Percentiles rank a stretch among this genome's conserved stretches.
phyloP scores from a whole-genome alignment of 257 asterid species.

The Ophiorrhiza pumila region DNA sequence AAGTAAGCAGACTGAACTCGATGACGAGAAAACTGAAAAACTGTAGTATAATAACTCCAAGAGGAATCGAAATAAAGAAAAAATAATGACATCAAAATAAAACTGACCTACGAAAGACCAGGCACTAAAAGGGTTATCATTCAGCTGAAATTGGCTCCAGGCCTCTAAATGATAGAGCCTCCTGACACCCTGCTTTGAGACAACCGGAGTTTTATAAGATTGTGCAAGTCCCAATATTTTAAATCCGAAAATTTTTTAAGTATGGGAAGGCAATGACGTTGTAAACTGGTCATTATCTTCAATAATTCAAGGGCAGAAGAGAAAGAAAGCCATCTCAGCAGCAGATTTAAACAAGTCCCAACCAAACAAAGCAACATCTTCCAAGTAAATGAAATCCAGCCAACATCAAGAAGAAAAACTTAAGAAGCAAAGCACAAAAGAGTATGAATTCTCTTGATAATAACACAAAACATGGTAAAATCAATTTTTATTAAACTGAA shows the following conservation, averaged over 20 bases:
- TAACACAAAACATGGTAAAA: too few species aligned
- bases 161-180: constrained; percentile 84
- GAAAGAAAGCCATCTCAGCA: constrained; percentile 6
- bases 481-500: constrained; percentile 2
- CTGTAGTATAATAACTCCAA: constrained; percentile 35
- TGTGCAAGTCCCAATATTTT: constrained; percentile 31
- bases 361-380: constrained; percentile 33
- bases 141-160: constrained; percentile 88
- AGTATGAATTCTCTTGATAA: neutral
- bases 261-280: constrained; percentile 47
- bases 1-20: constrained; percentile 31
- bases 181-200: constrained; percentile 94
- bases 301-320: constrained; percentile 30
- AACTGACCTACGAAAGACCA: constrained; percentile 91
- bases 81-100: constrained; percentile 47
- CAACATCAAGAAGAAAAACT: constrained; percentile 33
- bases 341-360: constrained; percentile 35
- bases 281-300: constrained; percentile 47
- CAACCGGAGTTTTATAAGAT: constrained; percentile 77
- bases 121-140: constrained; percentile 79
- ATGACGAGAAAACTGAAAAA: constrained; percentile 32
- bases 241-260: constrained; percentile 24
- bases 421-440: constrained; percentile 27
- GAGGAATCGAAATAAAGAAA: constrained; percentile 47
- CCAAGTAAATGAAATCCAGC: constrained; percentile 13